phyloP scores from a whole-genome alignment of 768 basidiomycete genomes.

The Agaricus subrufescens region DNA sequence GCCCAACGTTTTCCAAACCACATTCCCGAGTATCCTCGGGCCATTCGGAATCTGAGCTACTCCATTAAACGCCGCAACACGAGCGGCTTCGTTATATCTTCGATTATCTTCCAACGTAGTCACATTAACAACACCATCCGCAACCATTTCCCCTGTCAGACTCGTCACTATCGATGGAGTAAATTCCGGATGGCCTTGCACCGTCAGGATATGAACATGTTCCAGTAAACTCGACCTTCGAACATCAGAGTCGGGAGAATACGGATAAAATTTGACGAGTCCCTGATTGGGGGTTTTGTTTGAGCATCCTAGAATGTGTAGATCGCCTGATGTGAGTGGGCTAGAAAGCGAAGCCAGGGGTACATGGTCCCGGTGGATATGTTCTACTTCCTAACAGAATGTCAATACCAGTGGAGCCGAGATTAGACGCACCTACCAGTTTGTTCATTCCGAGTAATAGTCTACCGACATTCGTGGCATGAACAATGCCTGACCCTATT shows the following conservation, averaged over 20 bases:
- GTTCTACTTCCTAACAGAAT: slow-evolving; percentile 57
- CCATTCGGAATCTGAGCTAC: slow-evolving; percentile 45
- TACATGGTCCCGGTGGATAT: slow-evolving; percentile 90
- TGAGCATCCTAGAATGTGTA: slow-evolving; percentile 64
- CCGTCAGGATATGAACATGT: slow-evolving; percentile 67
- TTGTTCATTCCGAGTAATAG: slow-evolving; percentile 55
- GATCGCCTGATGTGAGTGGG: slow-evolving; percentile 12
- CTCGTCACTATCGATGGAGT: slow-evolving; percentile 50
- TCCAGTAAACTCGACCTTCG: slow-evolving; percentile 12
- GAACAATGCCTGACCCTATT: slow-evolving; percentile 64
- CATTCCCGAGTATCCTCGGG: slow-evolving; percentile 32
- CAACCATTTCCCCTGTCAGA: slow-evolving; percentile 32
- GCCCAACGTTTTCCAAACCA: slow-evolving; percentile 43
- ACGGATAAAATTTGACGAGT: slow-evolving; percentile 47
- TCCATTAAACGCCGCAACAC: not conserved
- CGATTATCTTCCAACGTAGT: not conserved
- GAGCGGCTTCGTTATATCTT: not conserved
- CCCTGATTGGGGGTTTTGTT: slow-evolving; percentile 59
- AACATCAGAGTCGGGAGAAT: not conserved
- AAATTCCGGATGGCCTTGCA: slow-evolving; percentile 94
- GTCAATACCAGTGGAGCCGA: slow-evolving; percentile 16
- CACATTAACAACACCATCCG: slow-evolving; percentile 27
- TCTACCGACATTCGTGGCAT: slow-evolving; percentile 65
- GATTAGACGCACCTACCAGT: not conserved
- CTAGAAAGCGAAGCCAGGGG: slow-evolving; percentile 41